A percentile compares a stretch with the other conserved stretches of the same genome.
Evolutionary conservation across 2,329 filamentous ascomycete species (phyloP).

Genomic region (Hortaea werneckii): DNA sequence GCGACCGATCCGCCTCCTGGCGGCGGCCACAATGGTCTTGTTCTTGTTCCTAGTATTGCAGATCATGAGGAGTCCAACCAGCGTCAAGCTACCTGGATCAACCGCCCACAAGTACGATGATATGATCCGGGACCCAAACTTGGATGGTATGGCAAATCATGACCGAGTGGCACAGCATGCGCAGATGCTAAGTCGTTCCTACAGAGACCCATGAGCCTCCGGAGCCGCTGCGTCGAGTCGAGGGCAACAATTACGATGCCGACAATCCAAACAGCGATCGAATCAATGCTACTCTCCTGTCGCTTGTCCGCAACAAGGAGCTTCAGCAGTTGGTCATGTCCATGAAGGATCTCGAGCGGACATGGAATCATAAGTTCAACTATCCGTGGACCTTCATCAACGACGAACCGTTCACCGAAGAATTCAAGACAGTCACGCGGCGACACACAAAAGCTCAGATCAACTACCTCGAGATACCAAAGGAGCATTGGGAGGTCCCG

Average conservation of each 20-base stretch:
- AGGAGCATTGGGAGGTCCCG: slow-evolving; percentile 87
- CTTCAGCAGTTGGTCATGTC: slow-evolving; percentile 72
- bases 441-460: slow-evolving; percentile 82
- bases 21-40: slow-evolving; percentile 58
- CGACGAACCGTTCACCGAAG: slow-evolving; percentile 81
- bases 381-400: slow-evolving; percentile 99
- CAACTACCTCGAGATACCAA: slow-evolving; percentile 79
- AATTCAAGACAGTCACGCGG: slow-evolving; percentile 77
- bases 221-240: slow-evolving; percentile 60
- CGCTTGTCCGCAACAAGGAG: slow-evolving; percentile 87
- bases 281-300: slow-evolving; percentile 86
- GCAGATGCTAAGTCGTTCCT: neutral
- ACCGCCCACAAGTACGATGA: slow-evolving; percentile 39
- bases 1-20: slow-evolving; percentile 71
- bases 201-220: slow-evolving; percentile 74
- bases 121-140: slow-evolving; percentile 69
- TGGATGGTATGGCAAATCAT: slow-evolving; percentile 58
- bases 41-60: slow-evolving; percentile 73
- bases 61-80: slow-evolving; percentile 51
- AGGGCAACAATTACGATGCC: slow-evolving; percentile 64
- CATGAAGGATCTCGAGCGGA: slow-evolving; percentile 84
- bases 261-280: slow-evolving; percentile 66
- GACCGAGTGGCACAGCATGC: neutral
- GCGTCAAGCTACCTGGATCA: slow-evolving; percentile 25
- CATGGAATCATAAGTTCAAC: slow-evolving; percentile 98